Evolutionary conservation across 2,329 filamentous ascomycete species (phyloP), one percentile per base, ranked within the genome.

Genomic region (Alternaria metachromatica): DNA sequence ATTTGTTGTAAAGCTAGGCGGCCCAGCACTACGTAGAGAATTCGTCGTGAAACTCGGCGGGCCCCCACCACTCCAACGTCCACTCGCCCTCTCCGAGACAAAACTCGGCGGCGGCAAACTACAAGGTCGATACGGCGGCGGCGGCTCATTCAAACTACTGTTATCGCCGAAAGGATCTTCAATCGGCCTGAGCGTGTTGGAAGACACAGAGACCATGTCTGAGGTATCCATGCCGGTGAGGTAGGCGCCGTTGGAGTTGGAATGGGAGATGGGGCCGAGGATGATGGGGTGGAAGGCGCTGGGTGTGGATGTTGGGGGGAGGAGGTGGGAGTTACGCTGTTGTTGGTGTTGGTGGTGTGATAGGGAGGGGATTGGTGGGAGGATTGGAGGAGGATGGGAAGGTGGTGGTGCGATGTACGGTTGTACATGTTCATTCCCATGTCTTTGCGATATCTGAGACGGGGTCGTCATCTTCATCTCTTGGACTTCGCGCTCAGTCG

Each of bases 141-240:
- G 78, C 20, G 77, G 76, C 45, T 79, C 78, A 28, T 65, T 53
- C 4, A 78, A 56, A 20, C 72, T 75, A 44, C 70, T 69, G 18
- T 65, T 67, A 53, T 79, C 77, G 51, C 72, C 70, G 25, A 79
- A 79, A 2, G 75, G 76, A 51, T 80, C 33, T 13, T 37, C 72
- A 8, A 64, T 70, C 41, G 67, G 73, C 8, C 66, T 64, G 3
- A 70, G 65, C 18, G 72, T 69, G 33, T 65, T 71, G 4, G 70
- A 74, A 12, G 63, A 71, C 51, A 79, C 63, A 3, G 78, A 80
- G 2, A 79, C 65, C 15, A 76, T 65, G 33, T 80, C 78, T 4
- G 78, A 80, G 3, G 78, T 80, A 58, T 80, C 78, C 44, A 80
- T 79, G 12, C 78, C 78, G 21, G 78, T 80, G 21, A 76, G 70